phyloP scores from a whole-genome alignment of 2,329 filamentous ascomycete genomes.

The Aschersonia sp. region DNA sequence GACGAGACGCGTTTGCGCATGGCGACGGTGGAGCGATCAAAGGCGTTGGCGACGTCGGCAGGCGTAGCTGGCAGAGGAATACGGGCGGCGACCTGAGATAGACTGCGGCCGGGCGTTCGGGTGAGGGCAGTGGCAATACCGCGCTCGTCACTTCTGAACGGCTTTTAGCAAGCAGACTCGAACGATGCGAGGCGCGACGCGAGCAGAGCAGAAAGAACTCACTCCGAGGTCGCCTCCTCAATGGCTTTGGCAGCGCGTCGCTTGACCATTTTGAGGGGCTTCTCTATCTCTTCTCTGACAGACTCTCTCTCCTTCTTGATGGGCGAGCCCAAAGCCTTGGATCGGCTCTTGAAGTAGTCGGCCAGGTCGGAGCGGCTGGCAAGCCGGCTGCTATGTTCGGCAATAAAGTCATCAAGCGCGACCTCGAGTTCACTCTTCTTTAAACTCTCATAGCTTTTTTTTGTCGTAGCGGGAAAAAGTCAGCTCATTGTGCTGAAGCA shows the following conservation, averaged over 20 bases:
- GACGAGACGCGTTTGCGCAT: slow-evolving; percentile 52
- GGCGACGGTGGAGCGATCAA: slow-evolving; percentile 56
- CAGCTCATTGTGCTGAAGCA: too few species aligned
- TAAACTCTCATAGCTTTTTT: slow-evolving; percentile 46
- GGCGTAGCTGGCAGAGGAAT: slow-evolving; percentile 71
- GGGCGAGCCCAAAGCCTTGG: slow-evolving; percentile 43
- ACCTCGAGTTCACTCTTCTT: slow-evolving; percentile 71
- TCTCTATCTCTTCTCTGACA: slow-evolving; percentile 20
- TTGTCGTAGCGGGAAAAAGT: slow-evolving; percentile 1
- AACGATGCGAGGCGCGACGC: not conserved
- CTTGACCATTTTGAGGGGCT: slow-evolving; percentile 28
- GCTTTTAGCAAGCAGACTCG: not conserved
- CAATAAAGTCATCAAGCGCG: slow-evolving; percentile 59
- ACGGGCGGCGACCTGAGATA: slow-evolving; percentile 39
- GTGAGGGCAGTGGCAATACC: slow-evolving; percentile 28
- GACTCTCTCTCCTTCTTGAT: slow-evolving; percentile 39
- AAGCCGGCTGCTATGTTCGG: slow-evolving; percentile 52
- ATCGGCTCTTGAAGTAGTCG: slow-evolving; percentile 63
- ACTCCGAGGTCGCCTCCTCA: slow-evolving; percentile 32
- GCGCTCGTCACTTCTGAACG: slow-evolving; percentile 14
- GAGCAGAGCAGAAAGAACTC: slow-evolving; percentile 12
- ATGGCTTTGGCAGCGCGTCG: slow-evolving; percentile 29
- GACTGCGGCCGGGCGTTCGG: slow-evolving; percentile 34
- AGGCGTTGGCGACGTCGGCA: slow-evolving; percentile 58
- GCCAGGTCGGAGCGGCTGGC: slow-evolving; percentile 47